Base-by-base conservation (phyloP, 192 early-diverging fungal genomes). In the Chytriomyces sp. region DNA sequence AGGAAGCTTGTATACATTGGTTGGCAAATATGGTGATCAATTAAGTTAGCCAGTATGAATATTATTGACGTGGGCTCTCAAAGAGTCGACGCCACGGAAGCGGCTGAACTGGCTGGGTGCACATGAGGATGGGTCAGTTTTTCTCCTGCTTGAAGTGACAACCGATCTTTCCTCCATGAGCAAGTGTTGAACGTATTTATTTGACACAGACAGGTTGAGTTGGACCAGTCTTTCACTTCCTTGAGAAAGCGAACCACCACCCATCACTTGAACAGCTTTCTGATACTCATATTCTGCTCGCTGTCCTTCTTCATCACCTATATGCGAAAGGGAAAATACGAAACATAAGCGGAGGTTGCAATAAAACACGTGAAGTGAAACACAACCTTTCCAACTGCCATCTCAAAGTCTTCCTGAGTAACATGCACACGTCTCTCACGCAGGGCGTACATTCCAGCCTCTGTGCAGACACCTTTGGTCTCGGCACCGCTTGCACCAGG, bases 371-470 rank as follows among this genome's bases (percentile, higher is more conserved):
- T 30, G 25, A 41, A 54, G 25, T 14, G 28, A 64, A 22, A 10
- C 14, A 10, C 39, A 39, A 85, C 84, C 93, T 99, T 99, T 61
- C 94, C 91, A 25, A 99, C 95, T 12, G 97, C 94, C 93, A 99
- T 93, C 79, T 99, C 97, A 88, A 99, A 99, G 83, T 99, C 98
- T 81, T 99, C 96, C 78, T 99, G 98, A 8, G 95, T 99, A 10
- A 99, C 98, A 75, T 99, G 98, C 56, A 99, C 96, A 70, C 98
- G 89, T 41, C 98, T 89, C 82, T 99, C 98, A 36, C 97, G 87
- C 62, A 99, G 80, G 22, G 97, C 97, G 78, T 98, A 89, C 97
- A 99, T 99, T 65, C 97, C 95, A 3, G 95, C 95, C 78, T 97
- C 95, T n/a, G 96, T 96, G 75, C 97, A 99, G 36, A 98, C 91